phyloP scores from a whole-genome alignment of 495 filamentous ascomycete species.

The Entonaema liquescens region DNA sequence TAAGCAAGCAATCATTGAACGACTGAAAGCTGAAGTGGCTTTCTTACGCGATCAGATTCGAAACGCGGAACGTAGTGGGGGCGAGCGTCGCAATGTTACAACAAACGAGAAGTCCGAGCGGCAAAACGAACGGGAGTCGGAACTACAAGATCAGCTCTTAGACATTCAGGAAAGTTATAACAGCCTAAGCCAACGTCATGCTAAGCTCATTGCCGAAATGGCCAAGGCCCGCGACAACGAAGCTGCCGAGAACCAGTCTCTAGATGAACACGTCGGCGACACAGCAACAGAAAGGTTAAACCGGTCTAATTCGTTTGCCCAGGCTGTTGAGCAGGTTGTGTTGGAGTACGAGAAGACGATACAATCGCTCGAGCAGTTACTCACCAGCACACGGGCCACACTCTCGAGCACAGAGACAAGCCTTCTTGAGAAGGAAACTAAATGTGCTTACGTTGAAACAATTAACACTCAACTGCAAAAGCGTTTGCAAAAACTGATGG shows the following conservation, averaged over 20 bases:
- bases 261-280: constrained; percentile 69
- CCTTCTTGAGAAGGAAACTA: constrained; percentile 91
- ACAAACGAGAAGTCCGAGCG: constrained; percentile 80
- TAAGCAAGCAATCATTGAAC: constrained; percentile 93
- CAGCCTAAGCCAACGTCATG: constrained; percentile 87
- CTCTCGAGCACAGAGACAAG: constrained; percentile 84
- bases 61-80: constrained; percentile 66
- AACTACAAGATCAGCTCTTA: constrained; percentile 92
- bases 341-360: constrained; percentile 99
- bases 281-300: constrained; percentile 89
- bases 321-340: constrained; percentile 94
- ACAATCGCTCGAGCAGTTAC: constrained; percentile 87
- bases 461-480: constrained; percentile 88
- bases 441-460: constrained; percentile 89
- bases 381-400: constrained; percentile 87
- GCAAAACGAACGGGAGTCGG: constrained; percentile 83
- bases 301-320: constrained; percentile 91
- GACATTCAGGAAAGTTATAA: constrained; percentile 96
- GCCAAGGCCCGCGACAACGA: constrained; percentile 80
- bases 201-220: constrained; percentile 93
- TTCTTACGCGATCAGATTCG: constrained; percentile 96
- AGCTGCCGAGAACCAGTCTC: constrained; percentile 57
- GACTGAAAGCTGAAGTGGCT: constrained; percentile 90
- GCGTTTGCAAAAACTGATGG: constrained; percentile 86
- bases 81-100: constrained; percentile 63